Evolutionary conservation across 371 early-diverging fungal species (phyloP), one percentile per base, ranked within the genome.

Genomic region (Rhizopus stolonifer): DNA sequence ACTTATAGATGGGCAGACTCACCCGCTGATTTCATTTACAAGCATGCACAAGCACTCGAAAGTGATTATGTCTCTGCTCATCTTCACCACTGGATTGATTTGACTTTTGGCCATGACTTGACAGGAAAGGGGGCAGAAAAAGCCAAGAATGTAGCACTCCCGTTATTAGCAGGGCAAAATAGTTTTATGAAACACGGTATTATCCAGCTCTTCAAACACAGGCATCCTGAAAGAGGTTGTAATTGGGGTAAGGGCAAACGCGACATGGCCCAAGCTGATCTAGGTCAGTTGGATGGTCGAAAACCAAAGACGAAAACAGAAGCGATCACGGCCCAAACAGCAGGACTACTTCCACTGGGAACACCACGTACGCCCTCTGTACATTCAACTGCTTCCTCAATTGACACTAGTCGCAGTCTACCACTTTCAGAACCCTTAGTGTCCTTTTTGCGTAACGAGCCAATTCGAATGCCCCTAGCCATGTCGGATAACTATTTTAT

Each of bases 1-100:
- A 11, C 29, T 8, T 21, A 17, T 8, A 70, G 69, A 29, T 89
- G 89, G 89, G 88, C 88, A 11, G 18, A 34, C 0, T 74, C 85
- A 1, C 83, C 86, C 2, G 83, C 85, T 49, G 88, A 86, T 17
- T 87, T 89, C 54, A 74, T 89, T n/a, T 58, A 55, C 14, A 78
- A 81, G 26, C 85, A 89, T 52, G 73, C 84, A 11, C 82, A 81
- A 25, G 83, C 84, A 0, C 71, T 95, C 1, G 93, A 95, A 60
- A 83, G 90, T 32, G 89, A 91, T 4, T 82, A 86, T 68, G 94
- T 93, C 0, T 85, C 91, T 2, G 58, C 58, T 6, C 77, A 87
- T 42, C 58, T 93, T 9, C 89, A 93, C 55, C 69, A 83, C 34
- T 93, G 93, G 93, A 89, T 93, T 42, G 90, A 93, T 65, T 64